Percentiles rank a stretch among this genome's conserved stretches.
These are phyloP conservation scores for Alternaria ethzedia DNA, from an alignment of 2,329 filamentous ascomycete species.

Conservation along the genomic window DNA sequence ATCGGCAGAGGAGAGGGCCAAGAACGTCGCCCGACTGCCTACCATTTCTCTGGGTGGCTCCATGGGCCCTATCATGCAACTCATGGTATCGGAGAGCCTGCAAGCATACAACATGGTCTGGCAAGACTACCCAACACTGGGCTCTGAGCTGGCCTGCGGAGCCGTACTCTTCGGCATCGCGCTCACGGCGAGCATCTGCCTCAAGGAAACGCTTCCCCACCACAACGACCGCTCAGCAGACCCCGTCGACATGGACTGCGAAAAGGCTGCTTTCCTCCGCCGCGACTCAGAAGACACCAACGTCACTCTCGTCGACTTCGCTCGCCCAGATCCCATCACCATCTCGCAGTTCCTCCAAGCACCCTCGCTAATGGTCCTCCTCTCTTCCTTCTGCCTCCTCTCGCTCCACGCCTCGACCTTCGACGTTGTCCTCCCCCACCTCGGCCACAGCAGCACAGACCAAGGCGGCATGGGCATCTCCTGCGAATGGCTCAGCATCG, in stretches of 20 bases:
- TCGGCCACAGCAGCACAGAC: conserved; percentile 54
- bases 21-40: conserved; percentile 53
- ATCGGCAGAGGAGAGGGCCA: conserved; percentile 46
- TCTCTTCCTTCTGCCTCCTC: conserved; percentile 60
- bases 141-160: conserved; percentile 54
- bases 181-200: conserved; percentile 47
- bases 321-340: conserved; percentile 51
- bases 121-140: conserved; percentile 52
- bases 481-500: conserved; percentile 53
- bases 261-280: conserved; percentile 56
- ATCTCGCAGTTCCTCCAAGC: conserved; percentile 55
- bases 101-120: conserved; percentile 52
- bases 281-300: conserved; percentile 46
- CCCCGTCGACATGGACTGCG: conserved; percentile 47
- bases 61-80: conserved; percentile 54
- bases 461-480: conserved; percentile 55
- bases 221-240: conserved; percentile 27
- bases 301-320: conserved; percentile 42
- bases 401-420: conserved; percentile 64
- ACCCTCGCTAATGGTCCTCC: conserved; percentile 53
- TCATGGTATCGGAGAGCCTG: conserved; percentile 51
- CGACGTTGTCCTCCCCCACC: conserved; percentile 55
- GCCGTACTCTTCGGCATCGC: conserved; percentile 51
- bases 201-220: conserved; percentile 50
- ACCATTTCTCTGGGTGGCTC: conserved; percentile 54